Evolutionary conservation across 768 basidiomycete genomes (phyloP), one percentile per base, ranked within the genome.

Genomic region (Suillus plorans): DNA sequence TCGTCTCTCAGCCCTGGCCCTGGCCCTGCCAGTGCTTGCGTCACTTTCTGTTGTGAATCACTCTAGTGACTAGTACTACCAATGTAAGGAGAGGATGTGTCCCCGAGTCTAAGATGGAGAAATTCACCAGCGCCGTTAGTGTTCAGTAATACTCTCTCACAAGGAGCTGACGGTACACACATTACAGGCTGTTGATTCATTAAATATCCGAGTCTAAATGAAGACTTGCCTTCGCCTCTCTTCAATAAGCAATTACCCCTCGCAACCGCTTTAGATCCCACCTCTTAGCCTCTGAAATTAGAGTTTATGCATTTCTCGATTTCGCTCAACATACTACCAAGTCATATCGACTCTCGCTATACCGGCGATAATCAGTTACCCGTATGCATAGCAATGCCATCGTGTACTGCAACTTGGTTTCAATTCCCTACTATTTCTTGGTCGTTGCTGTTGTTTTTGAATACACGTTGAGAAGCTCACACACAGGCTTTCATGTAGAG

Each of bases 151-250:
- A 20, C 31, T 1, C 50, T 53, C 53, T 36, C 53, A 55, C 53
- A n/a, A n/a, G 12, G 10, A 34, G n/a, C 20, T 10, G 53, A 13
- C 3, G 12, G 10, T n/a, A 55, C 12, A 34, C 20, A 34, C 53
- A n/a, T n/a, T 34, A 34, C 5, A 55, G 53, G 34, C 20, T 55
- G 34, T 36, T 36, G 53, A 36, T 55, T 8, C 53, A 36, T 55
- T 55, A 55, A 37, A 55, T 55, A 55, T 55, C 53, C 53, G 53
- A 34, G 53, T 55, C 53, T 55, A 55, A 34, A 55, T 55, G 31
- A 20, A 53, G 52, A 18, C 25, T 8, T n/a, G 36, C 36, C 12
- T 13, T 47, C 4, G 45, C 45, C 45, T 16, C 8, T 50, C 14
- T 50, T 16, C 50, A 50, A n/a, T n/a, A n/a, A n/a, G n/a, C n/a